Evolutionary conservation across 2,329 filamentous ascomycete species (phyloP), one percentile per base, ranked within the genome.

Genomic region (Herpotrichia juniperi): DNA sequence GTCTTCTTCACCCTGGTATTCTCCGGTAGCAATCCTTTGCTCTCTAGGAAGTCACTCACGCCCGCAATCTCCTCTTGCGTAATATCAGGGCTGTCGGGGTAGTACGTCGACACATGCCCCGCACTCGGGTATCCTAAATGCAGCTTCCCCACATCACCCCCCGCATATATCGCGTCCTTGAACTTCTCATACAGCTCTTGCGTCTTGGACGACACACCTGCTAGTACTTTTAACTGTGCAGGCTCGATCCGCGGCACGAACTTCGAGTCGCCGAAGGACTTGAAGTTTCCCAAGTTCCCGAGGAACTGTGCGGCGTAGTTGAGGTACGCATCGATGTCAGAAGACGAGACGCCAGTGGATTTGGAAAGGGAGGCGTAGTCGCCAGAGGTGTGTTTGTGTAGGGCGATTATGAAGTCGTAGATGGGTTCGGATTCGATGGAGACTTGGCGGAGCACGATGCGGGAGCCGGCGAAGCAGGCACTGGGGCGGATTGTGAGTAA

Each of bases 241-340:
- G 72, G 58, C 12, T 74, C 67, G 16, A 80, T 61, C n/a, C 78
- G 73, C n/a, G 79, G 79, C 9, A 81, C 73, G 66, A 81, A 80
- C 64, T 81, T 81, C 51, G 75, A 76, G 64, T 81, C 78, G 7
- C 76, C 76, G 48, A 81, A 80, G 3, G 73, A 77, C 59, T 80
- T 80, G 72, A 79, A 83, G 66, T 83, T 83, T 46, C 81, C 81
- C 26, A 77, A 58, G 54, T 83, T 83, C n/a, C 79, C 80, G 5
- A 84, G 69, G 50, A 83, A 83, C 50, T 78, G 72, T 7, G 72
- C 71, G 2, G 72, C 54, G 48, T 74, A 75, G 59, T 72, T 63
- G 50, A 74, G 65, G 46, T 74, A 75, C 21, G 65, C 68, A n/a
- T 69, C 61, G 22, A 73, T 56, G n/a, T 73, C 72, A 6, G 66